Percentiles rank a stretch among this genome's conserved stretches.
phyloP scores from a whole-genome alignment of 169 alveolate genomes.

The Plasmodium gonderi region DNA sequence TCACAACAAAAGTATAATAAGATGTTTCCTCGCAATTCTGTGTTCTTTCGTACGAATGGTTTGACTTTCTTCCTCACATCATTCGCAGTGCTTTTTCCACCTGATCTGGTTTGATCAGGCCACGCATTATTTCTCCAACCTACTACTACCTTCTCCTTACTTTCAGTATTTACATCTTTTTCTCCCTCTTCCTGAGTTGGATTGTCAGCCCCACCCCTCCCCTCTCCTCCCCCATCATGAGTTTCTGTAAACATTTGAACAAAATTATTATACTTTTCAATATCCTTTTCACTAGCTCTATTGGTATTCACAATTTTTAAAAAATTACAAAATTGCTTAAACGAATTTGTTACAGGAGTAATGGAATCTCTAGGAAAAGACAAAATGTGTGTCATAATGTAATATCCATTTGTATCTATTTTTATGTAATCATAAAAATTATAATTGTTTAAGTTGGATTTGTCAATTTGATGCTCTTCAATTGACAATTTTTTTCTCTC shows the following conservation, averaged over 20 bases:
- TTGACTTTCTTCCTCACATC: neutral
- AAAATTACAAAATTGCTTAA: conserved; percentile 56
- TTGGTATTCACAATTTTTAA: conserved; percentile 23
- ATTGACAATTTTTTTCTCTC: neutral
- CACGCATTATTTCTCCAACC: neutral
- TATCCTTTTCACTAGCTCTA: conserved; percentile 37
- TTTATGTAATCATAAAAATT: conserved; percentile 64
- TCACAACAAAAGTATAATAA: conserved; percentile 55
- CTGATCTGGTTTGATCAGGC: neutral
- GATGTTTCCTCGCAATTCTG: conserved; percentile 50
- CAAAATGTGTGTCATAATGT: conserved; percentile 28
- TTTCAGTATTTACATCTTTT: neutral
- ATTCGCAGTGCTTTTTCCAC: neutral
- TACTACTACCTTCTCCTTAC: neutral
- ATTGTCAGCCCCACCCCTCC: neutral
- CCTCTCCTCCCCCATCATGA: neutral
- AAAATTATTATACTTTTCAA: conserved; percentile 21
- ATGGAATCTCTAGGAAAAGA: conserved; percentile 60
- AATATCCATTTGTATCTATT: conserved; percentile 47
- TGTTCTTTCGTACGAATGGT: conserved; percentile 29
- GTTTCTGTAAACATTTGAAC: neutral
- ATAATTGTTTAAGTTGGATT: conserved; percentile 36
- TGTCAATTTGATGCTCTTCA: neutral
- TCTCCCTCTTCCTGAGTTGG: neutral
- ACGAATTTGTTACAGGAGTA: conserved; percentile 24